Conservation (phyloP, 1,139 yeast species). For the Candida neerlandica region DNA sequence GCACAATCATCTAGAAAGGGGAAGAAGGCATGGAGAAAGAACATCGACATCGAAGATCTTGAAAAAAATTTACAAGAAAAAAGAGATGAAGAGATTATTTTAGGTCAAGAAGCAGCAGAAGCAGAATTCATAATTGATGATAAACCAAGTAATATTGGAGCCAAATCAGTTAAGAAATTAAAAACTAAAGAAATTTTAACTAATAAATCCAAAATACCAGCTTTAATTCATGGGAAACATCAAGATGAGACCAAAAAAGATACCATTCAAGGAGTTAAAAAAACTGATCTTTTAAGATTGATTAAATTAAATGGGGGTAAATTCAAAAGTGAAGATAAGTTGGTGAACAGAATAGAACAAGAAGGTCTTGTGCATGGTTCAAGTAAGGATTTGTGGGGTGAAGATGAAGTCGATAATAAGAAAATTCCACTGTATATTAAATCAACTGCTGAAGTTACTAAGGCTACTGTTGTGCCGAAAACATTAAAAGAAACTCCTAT, state of each 20-base stretch:
- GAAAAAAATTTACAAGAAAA: slow-evolving; percentile 69
- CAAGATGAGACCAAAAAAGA: slow-evolving; percentile 32
- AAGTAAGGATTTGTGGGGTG: slow-evolving; percentile 69
- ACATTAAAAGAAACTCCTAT: slow-evolving; percentile 62
- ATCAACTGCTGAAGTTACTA: slow-evolving; percentile 51
- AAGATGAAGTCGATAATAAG: slow-evolving; percentile 19
- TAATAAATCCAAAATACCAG: slow-evolving; percentile 78
- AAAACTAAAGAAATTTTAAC: slow-evolving; percentile 77
- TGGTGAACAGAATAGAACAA: slow-evolving; percentile 54
- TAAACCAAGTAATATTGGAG: slow-evolving; percentile 21
- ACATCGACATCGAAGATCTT: slow-evolving; percentile 81
- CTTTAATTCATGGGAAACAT: slow-evolving; percentile 47
- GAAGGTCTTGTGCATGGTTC: slow-evolving; percentile 62
- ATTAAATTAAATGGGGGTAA: slow-evolving; percentile 87
- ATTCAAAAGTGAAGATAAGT: slow-evolving; percentile 55
- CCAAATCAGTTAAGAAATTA: slow-evolving; percentile 44
- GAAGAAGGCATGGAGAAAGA: slow-evolving; percentile 94
- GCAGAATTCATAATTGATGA: slow-evolving; percentile 70
- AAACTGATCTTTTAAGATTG: slow-evolving; percentile 66
- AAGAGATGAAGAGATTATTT: slow-evolving; percentile 66
- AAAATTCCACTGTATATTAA: slow-evolving; percentile 41
- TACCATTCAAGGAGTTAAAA: slow-evolving; percentile 66
- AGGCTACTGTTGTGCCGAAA: slow-evolving; percentile 54
- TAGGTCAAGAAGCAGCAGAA: slow-evolving; percentile 59
- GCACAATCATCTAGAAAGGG: slow-evolving; percentile 84